Conservation (phyloP, 2,329 filamentous ascomycete species). For the Hymenoscyphus scutula region DNA sequence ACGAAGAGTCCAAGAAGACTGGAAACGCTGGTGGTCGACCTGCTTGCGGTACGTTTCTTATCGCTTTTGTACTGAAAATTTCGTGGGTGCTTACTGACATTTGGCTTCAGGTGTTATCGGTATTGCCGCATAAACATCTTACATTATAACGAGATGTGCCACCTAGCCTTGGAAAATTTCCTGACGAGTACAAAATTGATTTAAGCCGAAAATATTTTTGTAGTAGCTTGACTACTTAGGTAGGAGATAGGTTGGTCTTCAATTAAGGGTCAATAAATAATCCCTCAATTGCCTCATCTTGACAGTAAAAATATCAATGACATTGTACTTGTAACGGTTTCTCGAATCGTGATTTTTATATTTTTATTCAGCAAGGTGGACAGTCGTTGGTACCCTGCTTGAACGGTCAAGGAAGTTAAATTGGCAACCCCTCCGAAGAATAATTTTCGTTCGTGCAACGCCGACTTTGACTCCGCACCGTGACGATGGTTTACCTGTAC, state of each 20-base stretch:
- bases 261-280: not conserved
- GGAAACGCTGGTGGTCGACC: constrained; percentile 92
- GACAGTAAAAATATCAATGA: too few relatives aligned
- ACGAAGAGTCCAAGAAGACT: constrained; percentile 97
- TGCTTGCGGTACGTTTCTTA: constrained; percentile 73
- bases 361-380: too few relatives aligned
- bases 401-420: too few relatives aligned
- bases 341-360: too few relatives aligned
- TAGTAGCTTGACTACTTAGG: not conserved
- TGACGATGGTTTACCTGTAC: too few relatives aligned
- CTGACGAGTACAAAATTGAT: not conserved
- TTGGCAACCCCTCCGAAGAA: too few relatives aligned
- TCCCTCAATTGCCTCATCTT: not conserved
- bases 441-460: too few relatives aligned
- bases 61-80: not conserved
- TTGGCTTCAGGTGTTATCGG: constrained; percentile 71
- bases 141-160: not conserved
- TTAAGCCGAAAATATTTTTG: not conserved
- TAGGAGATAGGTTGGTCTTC: not conserved
- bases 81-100: constrained; percentile 15
- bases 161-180: not conserved
- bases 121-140: constrained; percentile 64
- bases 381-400: too few relatives aligned
- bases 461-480: too few relatives aligned
- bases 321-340: too few relatives aligned